Evolutionary conservation across 345 rosid genomes (phyloP), one percentile per base, ranked within the genome.

Genomic region (Eucalyptus globulus): DNA sequence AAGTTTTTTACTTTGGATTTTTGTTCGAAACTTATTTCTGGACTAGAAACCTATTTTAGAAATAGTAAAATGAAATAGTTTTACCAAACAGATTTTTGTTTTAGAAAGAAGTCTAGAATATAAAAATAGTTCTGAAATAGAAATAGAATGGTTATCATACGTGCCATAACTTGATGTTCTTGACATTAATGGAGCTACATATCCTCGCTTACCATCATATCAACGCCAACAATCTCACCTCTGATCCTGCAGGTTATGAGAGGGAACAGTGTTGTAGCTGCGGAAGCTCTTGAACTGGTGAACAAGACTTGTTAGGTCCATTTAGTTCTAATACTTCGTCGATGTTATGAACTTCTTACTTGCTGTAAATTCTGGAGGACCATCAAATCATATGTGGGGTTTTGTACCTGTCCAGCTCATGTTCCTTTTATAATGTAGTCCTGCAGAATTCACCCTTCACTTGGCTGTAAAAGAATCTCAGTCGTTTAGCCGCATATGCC

Each of bases 41-140:
- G 3, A 50, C 4, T 50, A 50, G 0, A 50, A 16, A 50, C 16
- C 2, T 16, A 51, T 51, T 51, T 51, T 51, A 51, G 0, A 51
- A 16, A 0, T 51, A 6, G 2, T 4, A 51, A 51, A 51, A 51
- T 51, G 2, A 51, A 51, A 51, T 51, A 1, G 7, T 16, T 50
- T 50, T 5, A 5, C 1, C 1, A 50, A 15, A 50, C 3, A 0
- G 1, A 2, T 49, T 50, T 50, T 1, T 50, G 0, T 50, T 14
- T 0, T 50, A 14, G 0, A 50, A 50, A 50, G 0, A 2, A 5
- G 0, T 15, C 0, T 16, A 0, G 0, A 51, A 51, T 51, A 51
- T 50, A 50, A 50, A 50, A 50, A 50, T 49, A 49, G 17, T 49
- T 14, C 0, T 49, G 1, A 1, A 49, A 49, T 0, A 49, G 1